A percentile compares a stretch with the other conserved stretches of the same genome.
Evolutionary conservation across 2,329 filamentous ascomycete species (phyloP).

Genomic region (Torrubiellomyces zombiae): DNA sequence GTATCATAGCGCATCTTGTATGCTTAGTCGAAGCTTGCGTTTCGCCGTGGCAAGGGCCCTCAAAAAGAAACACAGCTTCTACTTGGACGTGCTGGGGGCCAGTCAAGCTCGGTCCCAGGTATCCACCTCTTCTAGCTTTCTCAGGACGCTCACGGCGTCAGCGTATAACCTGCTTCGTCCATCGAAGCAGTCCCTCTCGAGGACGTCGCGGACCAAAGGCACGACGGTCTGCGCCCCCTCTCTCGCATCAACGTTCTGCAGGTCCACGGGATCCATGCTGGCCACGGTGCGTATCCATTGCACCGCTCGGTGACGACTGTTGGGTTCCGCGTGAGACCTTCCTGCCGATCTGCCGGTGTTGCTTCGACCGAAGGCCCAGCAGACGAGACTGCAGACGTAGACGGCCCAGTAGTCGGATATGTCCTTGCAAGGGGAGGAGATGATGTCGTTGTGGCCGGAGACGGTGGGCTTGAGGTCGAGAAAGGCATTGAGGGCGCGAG

Average conservation of each 20-base stretch:
- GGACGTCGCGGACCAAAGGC: constrained; percentile 26
- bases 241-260: constrained; percentile 16
- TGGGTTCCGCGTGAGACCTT: constrained; percentile 8
- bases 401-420: constrained; percentile 37
- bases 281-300: constrained; percentile 25
- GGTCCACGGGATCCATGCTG: constrained; percentile 20
- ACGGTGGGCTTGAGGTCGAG: constrained; percentile 13
- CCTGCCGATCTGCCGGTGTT: constrained; percentile 6
- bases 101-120: too few relatives aligned
- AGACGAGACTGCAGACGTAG: constrained; percentile 40
- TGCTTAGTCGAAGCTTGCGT: too few relatives aligned
- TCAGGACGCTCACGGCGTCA: constrained; percentile 35
- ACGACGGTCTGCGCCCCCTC: constrained; percentile 29
- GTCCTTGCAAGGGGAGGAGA: constrained; percentile 16
- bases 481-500: constrained; percentile 31
- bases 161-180: constrained; percentile 31
- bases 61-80: neutral
- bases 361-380: constrained; percentile 34
- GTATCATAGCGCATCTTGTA: too few relatives aligned
- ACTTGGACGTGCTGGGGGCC: too few relatives aligned
- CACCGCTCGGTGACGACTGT: constrained; percentile 14
- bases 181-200: constrained; percentile 33
- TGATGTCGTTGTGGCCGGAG: constrained; percentile 2
- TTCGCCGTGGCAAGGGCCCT: neutral
- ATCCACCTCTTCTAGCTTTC: constrained; percentile 29